Conservation (phyloP, 148 eudicot species). For the Amaranthus hypochondriacus region DNA sequence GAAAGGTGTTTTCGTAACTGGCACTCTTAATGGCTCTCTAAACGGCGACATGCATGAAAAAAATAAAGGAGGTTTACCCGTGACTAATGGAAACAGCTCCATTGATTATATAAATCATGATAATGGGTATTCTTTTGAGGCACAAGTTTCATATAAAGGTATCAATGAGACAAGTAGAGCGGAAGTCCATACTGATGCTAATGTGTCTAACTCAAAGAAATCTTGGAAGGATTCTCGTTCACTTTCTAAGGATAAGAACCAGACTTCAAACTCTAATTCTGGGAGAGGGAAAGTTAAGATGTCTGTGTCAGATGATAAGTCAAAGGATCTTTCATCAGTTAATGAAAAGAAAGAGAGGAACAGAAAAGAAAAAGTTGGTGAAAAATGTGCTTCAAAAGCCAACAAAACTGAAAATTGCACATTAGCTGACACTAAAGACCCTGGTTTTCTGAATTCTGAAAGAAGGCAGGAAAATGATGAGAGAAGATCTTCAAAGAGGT, state of each 20-base stretch:
- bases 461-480: slow-evolving; percentile 26
- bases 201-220: slow-evolving; percentile 27
- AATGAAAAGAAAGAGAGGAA: slow-evolving; percentile 39
- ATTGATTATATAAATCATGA: slow-evolving; percentile 24
- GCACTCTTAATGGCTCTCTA: slow-evolving; percentile 24
- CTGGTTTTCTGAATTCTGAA: slow-evolving; percentile 24
- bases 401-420: slow-evolving; percentile 33
- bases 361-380: slow-evolving; percentile 41
- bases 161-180: slow-evolving; percentile 30
- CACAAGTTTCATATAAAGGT: slow-evolving; percentile 31
- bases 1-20: slow-evolving; percentile 28
- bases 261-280: slow-evolving; percentile 28
- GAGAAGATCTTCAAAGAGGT: slow-evolving; percentile 41
- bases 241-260: slow-evolving; percentile 40
- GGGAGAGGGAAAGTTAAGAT: slow-evolving; percentile 42
- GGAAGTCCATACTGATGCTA: slow-evolving; percentile 24
- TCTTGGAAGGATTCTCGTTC: slow-evolving; percentile 41
- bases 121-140: slow-evolving; percentile 23
- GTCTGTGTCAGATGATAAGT: slow-evolving; percentile 33
- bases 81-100: slow-evolving; percentile 23
- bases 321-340: slow-evolving; percentile 26
- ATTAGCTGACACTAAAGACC: slow-evolving; percentile 24
- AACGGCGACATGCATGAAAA: slow-evolving; percentile 30
- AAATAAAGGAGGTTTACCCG: slow-evolving; percentile 21
- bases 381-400: slow-evolving; percentile 31